Percentiles rank a stretch among this genome's conserved stretches.
Evolutionary conservation across 2,329 filamentous ascomycete species (phyloP).

Genomic region (Fusarium acutatum): DNA sequence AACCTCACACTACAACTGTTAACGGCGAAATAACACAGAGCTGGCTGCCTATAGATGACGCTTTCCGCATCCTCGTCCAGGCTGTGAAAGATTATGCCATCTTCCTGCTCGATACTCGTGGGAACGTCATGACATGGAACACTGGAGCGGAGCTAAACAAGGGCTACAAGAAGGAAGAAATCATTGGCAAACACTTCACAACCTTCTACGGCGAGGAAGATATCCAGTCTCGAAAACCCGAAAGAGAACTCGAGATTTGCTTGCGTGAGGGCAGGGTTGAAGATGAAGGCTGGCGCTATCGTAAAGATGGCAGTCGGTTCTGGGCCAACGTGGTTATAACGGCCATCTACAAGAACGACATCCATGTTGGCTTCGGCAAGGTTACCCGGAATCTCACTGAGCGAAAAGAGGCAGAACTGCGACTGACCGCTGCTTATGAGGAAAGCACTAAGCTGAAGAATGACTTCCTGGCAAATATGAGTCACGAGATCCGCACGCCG

Average conservation of each 20-base stretch:
- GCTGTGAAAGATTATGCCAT: slow-evolving; percentile 9
- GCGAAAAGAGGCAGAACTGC: neutral
- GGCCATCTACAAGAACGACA: neutral
- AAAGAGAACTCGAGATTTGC: slow-evolving; percentile 4
- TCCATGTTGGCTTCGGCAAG: slow-evolving; percentile 7
- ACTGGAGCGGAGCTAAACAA: slow-evolving; percentile 1
- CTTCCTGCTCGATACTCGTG: neutral
- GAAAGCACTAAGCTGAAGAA: neutral
- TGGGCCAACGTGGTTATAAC: slow-evolving; percentile 8
- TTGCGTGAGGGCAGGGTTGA: neutral
- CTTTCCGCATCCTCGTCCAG: neutral
- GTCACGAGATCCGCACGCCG: slow-evolving; percentile 3
- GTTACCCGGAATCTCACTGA: slow-evolving; percentile 1
- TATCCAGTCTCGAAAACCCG: neutral
- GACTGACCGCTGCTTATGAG: neutral
- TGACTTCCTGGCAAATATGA: slow-evolving; percentile 4
- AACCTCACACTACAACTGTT: neutral
- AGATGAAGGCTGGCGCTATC: slow-evolving; percentile 7
- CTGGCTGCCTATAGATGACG: slow-evolving; percentile 2
- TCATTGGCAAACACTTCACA: neutral
- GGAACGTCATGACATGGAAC: slow-evolving; percentile 5
- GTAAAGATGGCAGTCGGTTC: neutral
- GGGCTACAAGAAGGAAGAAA: slow-evolving; percentile 1
- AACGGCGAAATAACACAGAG: neutral
- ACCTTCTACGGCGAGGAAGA: slow-evolving; percentile 4